phyloP scores from a whole-genome alignment of 495 filamentous ascomycete species.

The Parathielavia hyrcaniae region DNA sequence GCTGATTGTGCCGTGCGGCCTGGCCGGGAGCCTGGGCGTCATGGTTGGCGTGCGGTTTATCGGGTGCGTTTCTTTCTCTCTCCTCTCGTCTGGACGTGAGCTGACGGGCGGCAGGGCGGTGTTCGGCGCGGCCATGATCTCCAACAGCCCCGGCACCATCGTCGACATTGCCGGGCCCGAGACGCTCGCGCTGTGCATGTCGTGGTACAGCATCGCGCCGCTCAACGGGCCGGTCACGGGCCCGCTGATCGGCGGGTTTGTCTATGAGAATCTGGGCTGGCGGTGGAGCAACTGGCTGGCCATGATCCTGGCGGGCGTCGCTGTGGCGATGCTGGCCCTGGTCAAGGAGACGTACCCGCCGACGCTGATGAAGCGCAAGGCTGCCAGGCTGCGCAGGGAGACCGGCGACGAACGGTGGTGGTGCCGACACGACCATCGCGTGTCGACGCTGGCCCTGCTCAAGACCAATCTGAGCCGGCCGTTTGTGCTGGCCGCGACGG shows the following conservation, averaged over 20 bases:
- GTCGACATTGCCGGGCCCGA: constrained; percentile 69
- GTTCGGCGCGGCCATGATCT: constrained; percentile 71
- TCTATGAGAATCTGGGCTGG: constrained; percentile 74
- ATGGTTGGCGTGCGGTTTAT: constrained; percentile 69
- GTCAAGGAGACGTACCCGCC: constrained; percentile 77
- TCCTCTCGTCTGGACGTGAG: not conserved
- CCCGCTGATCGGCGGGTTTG: constrained; percentile 69
- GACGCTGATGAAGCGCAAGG: constrained; percentile 61
- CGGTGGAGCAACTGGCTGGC: constrained; percentile 78
- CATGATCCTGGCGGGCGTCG: constrained; percentile 58
- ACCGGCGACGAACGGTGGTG: constrained; percentile 70
- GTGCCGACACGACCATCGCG: constrained; percentile 65
- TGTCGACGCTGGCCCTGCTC: constrained; percentile 42
- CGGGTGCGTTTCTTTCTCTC: constrained; percentile 40
- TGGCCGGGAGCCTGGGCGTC: constrained; percentile 57
- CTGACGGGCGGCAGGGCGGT: constrained; percentile 48
- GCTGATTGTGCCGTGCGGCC: constrained; percentile 63
- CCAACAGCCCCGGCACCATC: constrained; percentile 76
- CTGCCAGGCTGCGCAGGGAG: constrained; percentile 62
- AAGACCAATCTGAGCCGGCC: constrained; percentile 70
- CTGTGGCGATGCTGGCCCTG: constrained; percentile 46
- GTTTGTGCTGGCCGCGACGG: constrained; percentile 69
- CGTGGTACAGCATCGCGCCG: constrained; percentile 70
- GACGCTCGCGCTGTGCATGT: constrained; percentile 64
- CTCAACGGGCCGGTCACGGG: constrained; percentile 65